phyloP scores from a whole-genome alignment of 2,329 filamentous ascomycete species.

The Dactylonectria estremocensis region DNA sequence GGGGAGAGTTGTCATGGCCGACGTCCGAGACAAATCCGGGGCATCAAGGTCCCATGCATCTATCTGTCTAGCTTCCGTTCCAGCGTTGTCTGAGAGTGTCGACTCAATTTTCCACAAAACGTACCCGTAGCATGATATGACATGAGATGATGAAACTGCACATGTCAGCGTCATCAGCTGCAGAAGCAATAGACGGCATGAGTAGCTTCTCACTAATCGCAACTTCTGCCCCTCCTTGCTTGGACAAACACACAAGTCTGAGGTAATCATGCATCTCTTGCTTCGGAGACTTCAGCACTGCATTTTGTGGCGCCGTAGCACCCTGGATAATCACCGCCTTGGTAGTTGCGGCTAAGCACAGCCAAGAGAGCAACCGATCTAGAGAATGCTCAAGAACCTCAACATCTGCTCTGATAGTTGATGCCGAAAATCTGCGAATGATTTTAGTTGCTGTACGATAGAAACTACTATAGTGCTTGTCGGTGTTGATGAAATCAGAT shows the following conservation, averaged over 20 bases:
- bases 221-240: too few relatives aligned
- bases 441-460: too few relatives aligned
- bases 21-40: slow-evolving; percentile 1
- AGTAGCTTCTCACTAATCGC: neutral
- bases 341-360: neutral
- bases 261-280: neutral
- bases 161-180: neutral
- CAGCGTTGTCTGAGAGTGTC: neutral
- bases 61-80: neutral
- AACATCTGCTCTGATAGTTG: too few relatives aligned
- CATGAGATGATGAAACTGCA: neutral
- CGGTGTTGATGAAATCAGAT: neutral
- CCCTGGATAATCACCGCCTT: slow-evolving; percentile 1
- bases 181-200: slow-evolving; percentile 14
- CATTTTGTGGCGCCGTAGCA: slow-evolving; percentile 11
- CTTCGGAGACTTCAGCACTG: neutral
- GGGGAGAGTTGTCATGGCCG: slow-evolving; percentile 18
- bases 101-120: neutral
- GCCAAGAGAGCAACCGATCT: slow-evolving; percentile 1
- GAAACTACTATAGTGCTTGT: neutral
- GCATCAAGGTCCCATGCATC: neutral
- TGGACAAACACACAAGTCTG: too few relatives aligned
- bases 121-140: neutral
- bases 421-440: neutral
- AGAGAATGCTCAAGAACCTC: neutral